Evolutionary conservation across 441 rosid genomes (phyloP).

Genomic region (Euphorbia schlechtendalii): DNA sequence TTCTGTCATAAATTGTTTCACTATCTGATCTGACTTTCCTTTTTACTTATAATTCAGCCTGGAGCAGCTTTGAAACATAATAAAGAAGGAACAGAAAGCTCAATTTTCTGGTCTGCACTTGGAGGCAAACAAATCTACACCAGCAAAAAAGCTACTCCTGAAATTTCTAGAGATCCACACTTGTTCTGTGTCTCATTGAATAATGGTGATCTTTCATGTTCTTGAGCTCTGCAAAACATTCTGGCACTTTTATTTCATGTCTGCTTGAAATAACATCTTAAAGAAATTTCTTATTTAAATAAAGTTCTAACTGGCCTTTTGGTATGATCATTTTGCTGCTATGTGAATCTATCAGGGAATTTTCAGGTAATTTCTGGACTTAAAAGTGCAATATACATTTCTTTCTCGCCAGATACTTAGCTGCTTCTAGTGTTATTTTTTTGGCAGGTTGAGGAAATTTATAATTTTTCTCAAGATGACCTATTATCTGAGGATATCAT

Average conservation of each 20-base stretch:
- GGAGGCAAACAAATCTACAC: constrained; percentile 94
- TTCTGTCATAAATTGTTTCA: background rate
- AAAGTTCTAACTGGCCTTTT: constrained; percentile 41
- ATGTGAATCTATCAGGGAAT: constrained; percentile 61
- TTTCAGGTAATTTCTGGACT: constrained; percentile 68
- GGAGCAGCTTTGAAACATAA: constrained; percentile 83
- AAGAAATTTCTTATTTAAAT: constrained; percentile 13
- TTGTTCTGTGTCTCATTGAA: constrained; percentile 61
- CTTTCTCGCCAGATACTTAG: constrained; percentile 13
- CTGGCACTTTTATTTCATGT: background rate
- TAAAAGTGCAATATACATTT: constrained; percentile 17
- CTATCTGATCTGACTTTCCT: constrained; percentile 12
- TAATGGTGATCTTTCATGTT: constrained; percentile 48
- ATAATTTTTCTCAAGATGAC: constrained; percentile 93
- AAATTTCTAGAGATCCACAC: constrained; percentile 78
- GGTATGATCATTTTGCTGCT: constrained; percentile 35
- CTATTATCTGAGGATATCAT: constrained; percentile 87
- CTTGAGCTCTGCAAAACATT: background rate
- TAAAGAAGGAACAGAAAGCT: constrained; percentile 99
- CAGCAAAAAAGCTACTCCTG: constrained; percentile 60
- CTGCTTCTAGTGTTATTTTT: constrained; percentile 17
- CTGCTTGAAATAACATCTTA: background rate
- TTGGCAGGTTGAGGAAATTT: constrained; percentile 79
- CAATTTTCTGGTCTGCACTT: constrained; percentile 91
- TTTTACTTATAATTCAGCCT: constrained; percentile 48